Evolutionary conservation across 1,284 basidiomycete genomes (phyloP).

Genomic region (Leucoagaricus sp.): DNA sequence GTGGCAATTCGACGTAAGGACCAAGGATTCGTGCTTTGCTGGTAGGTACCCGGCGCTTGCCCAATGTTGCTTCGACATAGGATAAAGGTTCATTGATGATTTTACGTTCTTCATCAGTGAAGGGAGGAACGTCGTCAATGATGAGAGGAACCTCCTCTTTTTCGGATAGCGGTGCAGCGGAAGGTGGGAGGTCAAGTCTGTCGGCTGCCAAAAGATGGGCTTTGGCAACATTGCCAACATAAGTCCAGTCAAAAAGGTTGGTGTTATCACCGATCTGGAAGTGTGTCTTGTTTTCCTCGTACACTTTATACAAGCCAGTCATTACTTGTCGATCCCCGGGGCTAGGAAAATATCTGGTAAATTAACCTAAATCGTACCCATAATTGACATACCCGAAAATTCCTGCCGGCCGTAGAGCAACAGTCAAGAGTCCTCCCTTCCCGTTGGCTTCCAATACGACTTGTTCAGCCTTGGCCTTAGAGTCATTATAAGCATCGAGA

Average conservation of each 20-base stretch:
- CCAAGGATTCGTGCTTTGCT: slow-evolving; percentile 79
- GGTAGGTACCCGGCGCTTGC: slow-evolving; percentile 69
- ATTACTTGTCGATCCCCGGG: slow-evolving; percentile 93
- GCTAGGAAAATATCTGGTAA: slow-evolving; percentile 37
- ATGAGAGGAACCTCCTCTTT: slow-evolving; percentile 37
- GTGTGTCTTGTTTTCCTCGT: slow-evolving; percentile 83
- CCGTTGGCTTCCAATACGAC: slow-evolving; percentile 88
- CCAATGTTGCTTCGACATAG: slow-evolving; percentile 64
- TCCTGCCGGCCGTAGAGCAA: slow-evolving; percentile 91
- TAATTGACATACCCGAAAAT: slow-evolving; percentile 81
- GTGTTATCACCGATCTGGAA: slow-evolving; percentile 94
- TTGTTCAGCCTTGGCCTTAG: slow-evolving; percentile 92
- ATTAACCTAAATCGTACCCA: neutral
- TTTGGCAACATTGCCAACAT: slow-evolving; percentile 94
- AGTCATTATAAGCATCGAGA: slow-evolving; percentile 94
- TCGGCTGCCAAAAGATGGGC: slow-evolving; percentile 96
- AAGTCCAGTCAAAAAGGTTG: slow-evolving; percentile 98
- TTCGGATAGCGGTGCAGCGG: slow-evolving; percentile 35
- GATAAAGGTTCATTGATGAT: slow-evolving; percentile 61
- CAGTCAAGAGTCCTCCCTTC: slow-evolving; percentile 80
- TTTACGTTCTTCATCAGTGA: slow-evolving; percentile 44
- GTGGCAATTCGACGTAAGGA: slow-evolving; percentile 66
- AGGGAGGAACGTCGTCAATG: slow-evolving; percentile 37
- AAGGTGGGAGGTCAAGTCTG: slow-evolving; percentile 58
- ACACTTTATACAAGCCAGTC: slow-evolving; percentile 79